Evolutionary conservation across 2,329 filamentous ascomycete genomes (phyloP).

Genomic region (Exophiala xenobiotica): DNA sequence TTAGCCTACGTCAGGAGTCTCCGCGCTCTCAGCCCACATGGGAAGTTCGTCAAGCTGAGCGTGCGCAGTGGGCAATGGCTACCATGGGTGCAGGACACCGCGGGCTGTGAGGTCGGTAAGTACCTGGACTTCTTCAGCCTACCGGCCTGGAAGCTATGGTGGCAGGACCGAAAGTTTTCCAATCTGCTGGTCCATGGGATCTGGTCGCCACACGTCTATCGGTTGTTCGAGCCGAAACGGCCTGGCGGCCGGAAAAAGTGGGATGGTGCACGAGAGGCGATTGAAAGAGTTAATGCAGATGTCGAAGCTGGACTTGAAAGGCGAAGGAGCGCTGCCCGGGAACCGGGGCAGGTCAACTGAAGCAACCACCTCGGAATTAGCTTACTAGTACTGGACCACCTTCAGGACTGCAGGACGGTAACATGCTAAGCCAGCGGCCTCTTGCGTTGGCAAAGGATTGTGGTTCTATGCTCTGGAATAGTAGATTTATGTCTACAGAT

Average conservation of each 20-base stretch:
- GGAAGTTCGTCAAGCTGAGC: not conserved
- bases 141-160: slow-evolving; percentile 39
- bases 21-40: slow-evolving; percentile 19
- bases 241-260: slow-evolving; percentile 32
- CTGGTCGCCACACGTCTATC: slow-evolving; percentile 36
- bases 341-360: not conserved
- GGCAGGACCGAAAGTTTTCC: slow-evolving; percentile 35
- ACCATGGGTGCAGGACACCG: slow-evolving; percentile 36
- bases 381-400: too few relatives aligned
- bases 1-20: slow-evolving; percentile 27
- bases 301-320: not conserved
- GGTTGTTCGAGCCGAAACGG: slow-evolving; percentile 38
- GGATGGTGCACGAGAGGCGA: slow-evolving; percentile 33
- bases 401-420: too few relatives aligned
- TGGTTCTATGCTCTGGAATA: too few relatives aligned
- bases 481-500: too few relatives aligned
- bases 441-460: too few relatives aligned
- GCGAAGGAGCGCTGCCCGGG: not conserved
- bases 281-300: slow-evolving; percentile 31
- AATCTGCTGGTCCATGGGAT: slow-evolving; percentile 37
- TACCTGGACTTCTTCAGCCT: slow-evolving; percentile 35
- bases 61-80: slow-evolving; percentile 23
- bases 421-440: too few relatives aligned
- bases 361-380: too few relatives aligned
- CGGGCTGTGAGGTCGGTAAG: slow-evolving; percentile 35